Percentiles rank a stretch among this genome's conserved stretches.
phyloP scores from a whole-genome alignment of 768 basidiomycete species.

The Lentinula sp. region DNA sequence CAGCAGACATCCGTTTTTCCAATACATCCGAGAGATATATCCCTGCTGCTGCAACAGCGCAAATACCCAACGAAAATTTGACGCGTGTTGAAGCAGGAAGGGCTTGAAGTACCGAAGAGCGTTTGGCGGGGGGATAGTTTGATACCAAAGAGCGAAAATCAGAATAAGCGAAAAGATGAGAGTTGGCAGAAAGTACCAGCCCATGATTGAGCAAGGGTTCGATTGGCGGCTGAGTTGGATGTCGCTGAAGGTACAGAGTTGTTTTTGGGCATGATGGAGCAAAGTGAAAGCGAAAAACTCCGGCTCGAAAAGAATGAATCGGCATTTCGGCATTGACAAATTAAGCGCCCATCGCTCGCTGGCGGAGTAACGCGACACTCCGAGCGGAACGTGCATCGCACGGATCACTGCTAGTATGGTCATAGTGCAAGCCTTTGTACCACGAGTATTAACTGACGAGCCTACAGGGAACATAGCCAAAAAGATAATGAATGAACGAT shows the following conservation, averaged over 20 bases:
- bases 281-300: neutral
- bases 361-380: too few species aligned
- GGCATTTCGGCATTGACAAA: too few species aligned
- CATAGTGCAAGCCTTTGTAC: too few species aligned
- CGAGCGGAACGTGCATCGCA: too few species aligned
- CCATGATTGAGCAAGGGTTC: constrained; percentile 6
- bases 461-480: too few species aligned
- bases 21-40: constrained; percentile 3
- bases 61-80: constrained; percentile 4
- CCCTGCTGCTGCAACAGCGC: constrained; percentile 1
- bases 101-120: neutral
- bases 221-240: constrained; percentile 1
- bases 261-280: neutral
- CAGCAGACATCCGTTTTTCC: neutral
- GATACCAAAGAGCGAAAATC: neutral
- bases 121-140: neutral
- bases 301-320: too few species aligned
- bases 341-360: too few species aligned
- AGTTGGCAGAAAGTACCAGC: neutral
- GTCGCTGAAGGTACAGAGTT: neutral
- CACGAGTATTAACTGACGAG: too few species aligned
- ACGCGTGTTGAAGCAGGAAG: constrained; percentile 4
- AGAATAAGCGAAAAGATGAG: neutral
- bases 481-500: too few species aligned
- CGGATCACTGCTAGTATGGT: too few species aligned